Percentiles rank a stretch among this genome's conserved stretches.
Conservation (phyloP, 306 rosid genomes). For the Neltuma alba region DNA sequence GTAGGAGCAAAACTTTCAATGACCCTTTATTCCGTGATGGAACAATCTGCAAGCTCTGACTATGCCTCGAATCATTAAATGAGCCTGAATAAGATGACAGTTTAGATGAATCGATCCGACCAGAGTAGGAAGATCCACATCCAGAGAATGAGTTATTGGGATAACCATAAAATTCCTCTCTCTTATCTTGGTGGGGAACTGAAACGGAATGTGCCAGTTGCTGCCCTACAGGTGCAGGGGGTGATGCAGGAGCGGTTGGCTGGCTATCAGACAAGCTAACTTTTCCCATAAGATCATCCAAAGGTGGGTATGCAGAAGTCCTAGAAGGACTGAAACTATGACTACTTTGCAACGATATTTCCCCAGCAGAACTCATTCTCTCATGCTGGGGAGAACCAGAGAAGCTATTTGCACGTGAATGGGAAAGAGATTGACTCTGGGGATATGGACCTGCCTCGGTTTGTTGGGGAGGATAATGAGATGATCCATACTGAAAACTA, state of each 20-base stretch:
- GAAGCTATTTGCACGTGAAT: slow-evolving; percentile 55
- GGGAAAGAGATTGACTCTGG: slow-evolving; percentile 35
- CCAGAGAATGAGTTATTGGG: slow-evolving; percentile 54
- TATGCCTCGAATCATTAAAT: slow-evolving; percentile 55
- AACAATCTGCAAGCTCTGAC: slow-evolving; percentile 68
- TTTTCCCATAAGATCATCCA: slow-evolving; percentile 60
- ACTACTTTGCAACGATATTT: slow-evolving; percentile 17
- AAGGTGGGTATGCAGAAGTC: slow-evolving; percentile 59
- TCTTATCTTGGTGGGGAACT: slow-evolving; percentile 45
- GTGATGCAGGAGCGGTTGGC: slow-evolving; percentile 49
- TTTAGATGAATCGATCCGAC: slow-evolving; percentile 31
- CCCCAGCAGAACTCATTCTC: slow-evolving; percentile 24
- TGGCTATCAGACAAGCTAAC: slow-evolving; percentile 55
- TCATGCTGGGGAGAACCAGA: slow-evolving; percentile 49
- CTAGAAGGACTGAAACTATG: slow-evolving; percentile 37
- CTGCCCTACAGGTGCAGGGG: slow-evolving; percentile 45
- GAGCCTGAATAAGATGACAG: slow-evolving; percentile 49
- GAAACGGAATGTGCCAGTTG: slow-evolving; percentile 41
- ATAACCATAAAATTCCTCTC: slow-evolving; percentile 50
- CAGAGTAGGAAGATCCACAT: slow-evolving; percentile 42
- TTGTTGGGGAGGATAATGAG: slow-evolving; percentile 55
- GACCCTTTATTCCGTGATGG: slow-evolving; percentile 66
- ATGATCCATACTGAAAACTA: slow-evolving; percentile 64
- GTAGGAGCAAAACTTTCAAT: slow-evolving; percentile 73
- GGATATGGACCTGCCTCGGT: slow-evolving; percentile 40